phyloP scores from a whole-genome alignment of 768 basidiomycete genomes.

The Auricularia heimuer region DNA sequence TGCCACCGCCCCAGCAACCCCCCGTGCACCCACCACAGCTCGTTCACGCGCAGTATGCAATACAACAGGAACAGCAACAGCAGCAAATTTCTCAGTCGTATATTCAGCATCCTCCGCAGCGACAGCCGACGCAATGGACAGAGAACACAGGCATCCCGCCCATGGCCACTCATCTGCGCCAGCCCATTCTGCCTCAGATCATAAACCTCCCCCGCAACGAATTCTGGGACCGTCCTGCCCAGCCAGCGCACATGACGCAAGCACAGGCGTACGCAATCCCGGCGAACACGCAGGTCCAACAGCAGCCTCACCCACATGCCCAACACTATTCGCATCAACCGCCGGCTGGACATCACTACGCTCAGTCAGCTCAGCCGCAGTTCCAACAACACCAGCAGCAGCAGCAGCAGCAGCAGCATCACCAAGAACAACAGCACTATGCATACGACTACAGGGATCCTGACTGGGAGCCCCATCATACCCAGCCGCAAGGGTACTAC shows the following conservation, averaged over 20 bases:
- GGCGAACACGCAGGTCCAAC: not conserved
- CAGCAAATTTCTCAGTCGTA: constrained; percentile 3
- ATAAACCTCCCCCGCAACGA: not conserved
- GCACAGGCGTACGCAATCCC: not conserved
- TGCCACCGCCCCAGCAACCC: constrained; percentile 30
- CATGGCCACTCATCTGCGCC: constrained; percentile 46
- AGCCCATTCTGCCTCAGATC: constrained; percentile 4
- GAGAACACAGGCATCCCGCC: constrained; percentile 50
- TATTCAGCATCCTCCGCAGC: constrained; percentile 5
- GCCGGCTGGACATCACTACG: not conserved
- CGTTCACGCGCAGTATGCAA: constrained; percentile 36
- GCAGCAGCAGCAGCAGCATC: constrained; percentile 1
- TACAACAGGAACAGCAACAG: constrained; percentile 22
- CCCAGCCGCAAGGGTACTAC: too few species aligned
- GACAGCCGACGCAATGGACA: constrained; percentile 40
- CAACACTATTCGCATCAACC: not conserved
- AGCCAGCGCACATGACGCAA: not conserved
- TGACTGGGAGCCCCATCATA: too few species aligned
- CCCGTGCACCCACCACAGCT: constrained; percentile 26
- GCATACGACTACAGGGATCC: too few species aligned
- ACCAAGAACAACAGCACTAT: not conserved
- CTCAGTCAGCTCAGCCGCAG: not conserved
- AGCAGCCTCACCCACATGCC: not conserved
- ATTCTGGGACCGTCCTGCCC: not conserved
- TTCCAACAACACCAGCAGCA: not conserved